Evolutionary conservation across 768 basidiomycete species (phyloP), one percentile per base, ranked within the genome.

Genomic region (Brasilioporus rufonigricans): DNA sequence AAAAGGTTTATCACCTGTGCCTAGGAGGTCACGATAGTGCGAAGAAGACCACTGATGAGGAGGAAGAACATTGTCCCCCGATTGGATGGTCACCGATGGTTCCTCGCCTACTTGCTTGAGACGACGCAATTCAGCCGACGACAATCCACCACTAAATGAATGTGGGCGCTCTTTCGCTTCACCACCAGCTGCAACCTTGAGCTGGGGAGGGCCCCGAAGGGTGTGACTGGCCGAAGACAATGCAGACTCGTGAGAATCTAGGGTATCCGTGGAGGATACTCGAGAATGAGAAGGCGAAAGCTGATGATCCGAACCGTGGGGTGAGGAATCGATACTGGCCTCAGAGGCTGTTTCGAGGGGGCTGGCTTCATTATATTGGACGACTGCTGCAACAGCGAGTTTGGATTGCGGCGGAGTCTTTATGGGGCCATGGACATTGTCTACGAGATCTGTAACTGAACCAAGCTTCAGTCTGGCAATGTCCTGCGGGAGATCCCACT

Each of bases 191-290:
- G 74, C 76, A 38, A 77, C 71, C 70, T 86, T 87, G 61, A 84
- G 71, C 55, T 82, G 76, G 48, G 77, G 75, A 54, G 76, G 77
- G 32, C 74, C 78, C 52, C 85, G 76, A 62, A 87, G 72, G 29
- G 80, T 80, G 66, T 84, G 83, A 62, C 81, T 82, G 43, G 74
- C 75, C 45, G 74, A 74, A 50, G 82, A 83, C 50, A 75, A 65
- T 18, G 62, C 72, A 48, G 84, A 84, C 53, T 80, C 80, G 56
- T 82, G 86, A 52, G 82, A 81, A 46, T 78, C 76, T 27, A 84
- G 79, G 31, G 85, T 86, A 71, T 91, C 89, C 58, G 86, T 84
- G n/a, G 90, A 91, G 26, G 89, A 90, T 49, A 86, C 90, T 51
- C 89, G 84, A 58, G 89, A 91, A 71, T 91, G 89, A 58, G 86